phyloP scores from a whole-genome alignment of 108 stramenopile species.

The Cyclotella kingstonii region DNA sequence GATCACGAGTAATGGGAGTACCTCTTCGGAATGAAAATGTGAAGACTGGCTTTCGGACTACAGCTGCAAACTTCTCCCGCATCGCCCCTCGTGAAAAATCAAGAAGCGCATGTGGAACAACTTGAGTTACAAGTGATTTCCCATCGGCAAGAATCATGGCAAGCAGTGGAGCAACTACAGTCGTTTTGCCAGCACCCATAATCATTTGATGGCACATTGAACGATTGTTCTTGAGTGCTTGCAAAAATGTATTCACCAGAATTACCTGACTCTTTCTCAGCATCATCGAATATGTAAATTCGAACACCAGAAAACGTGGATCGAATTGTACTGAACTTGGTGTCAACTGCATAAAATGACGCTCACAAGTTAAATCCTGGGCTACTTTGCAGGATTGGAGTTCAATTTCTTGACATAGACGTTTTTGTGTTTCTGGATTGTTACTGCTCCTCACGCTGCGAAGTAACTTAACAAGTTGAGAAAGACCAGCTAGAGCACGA shows the following conservation, averaged over 20 bases:
- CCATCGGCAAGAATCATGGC: slow-evolving; percentile 97
- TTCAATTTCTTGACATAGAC: slow-evolving; percentile 77
- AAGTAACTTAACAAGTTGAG: slow-evolving; percentile 64
- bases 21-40: slow-evolving; percentile 96
- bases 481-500: slow-evolving; percentile 69
- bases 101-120: slow-evolving; percentile 97
- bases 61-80: slow-evolving; percentile 95
- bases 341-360: slow-evolving; percentile 84
- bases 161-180: slow-evolving; percentile 97
- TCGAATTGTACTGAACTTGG: slow-evolving; percentile 85
- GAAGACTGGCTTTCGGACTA: slow-evolving; percentile 95
- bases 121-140: slow-evolving; percentile 92
- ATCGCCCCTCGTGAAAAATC: slow-evolving; percentile 96
- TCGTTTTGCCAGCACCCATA: slow-evolving; percentile 99
- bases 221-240: slow-evolving; percentile 57
- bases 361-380: slow-evolving; percentile 73
- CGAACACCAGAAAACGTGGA: slow-evolving; percentile 96
- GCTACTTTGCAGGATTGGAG: slow-evolving; percentile 84
- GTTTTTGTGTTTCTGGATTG: slow-evolving; percentile 41
- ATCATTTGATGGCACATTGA: slow-evolving; percentile 99
- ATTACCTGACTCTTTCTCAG: slow-evolving; percentile 95
- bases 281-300: slow-evolving; percentile 94
- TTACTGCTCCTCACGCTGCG: slow-evolving; percentile 61
- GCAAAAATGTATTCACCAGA: slow-evolving; percentile 92
- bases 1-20: slow-evolving; percentile 85